Conservation (phyloP, 73 alveolate species). For the Tetrahymena borealis region DNA sequence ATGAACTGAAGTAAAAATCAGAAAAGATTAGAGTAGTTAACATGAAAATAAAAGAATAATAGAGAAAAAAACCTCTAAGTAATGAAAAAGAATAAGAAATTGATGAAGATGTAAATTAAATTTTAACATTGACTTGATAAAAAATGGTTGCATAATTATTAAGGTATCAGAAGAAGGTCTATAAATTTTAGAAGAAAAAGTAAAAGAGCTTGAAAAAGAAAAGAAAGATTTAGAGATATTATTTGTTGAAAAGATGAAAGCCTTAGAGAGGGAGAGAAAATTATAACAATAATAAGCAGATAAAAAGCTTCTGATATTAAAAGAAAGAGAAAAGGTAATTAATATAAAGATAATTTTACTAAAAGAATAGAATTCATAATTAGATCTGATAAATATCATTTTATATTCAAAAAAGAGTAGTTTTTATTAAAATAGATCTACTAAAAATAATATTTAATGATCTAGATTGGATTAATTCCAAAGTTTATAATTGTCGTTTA, state of each 20-base stretch:
- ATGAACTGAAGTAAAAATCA: not conserved
- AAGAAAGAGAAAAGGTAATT: not conserved
- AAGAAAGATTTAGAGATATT: not conserved
- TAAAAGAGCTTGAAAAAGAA: not conserved
- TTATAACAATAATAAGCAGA: not conserved
- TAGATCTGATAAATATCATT: too few species aligned
- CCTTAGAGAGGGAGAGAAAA: not conserved
- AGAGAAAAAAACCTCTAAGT: not conserved
- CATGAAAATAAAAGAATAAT: not conserved
- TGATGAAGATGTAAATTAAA: not conserved
- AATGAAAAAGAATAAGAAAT: not conserved
- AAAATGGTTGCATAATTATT: not conserved
- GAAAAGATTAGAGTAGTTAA: not conserved
- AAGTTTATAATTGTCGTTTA: too few species aligned
- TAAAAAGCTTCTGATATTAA: not conserved
- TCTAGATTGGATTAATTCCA: too few species aligned
- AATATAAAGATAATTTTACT: too few species aligned
- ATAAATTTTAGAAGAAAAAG: not conserved
- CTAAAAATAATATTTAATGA: too few species aligned
- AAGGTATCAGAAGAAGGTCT: not conserved
- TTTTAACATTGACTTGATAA: not conserved
- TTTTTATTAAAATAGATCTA: too few species aligned
- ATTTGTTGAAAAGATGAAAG: not conserved
- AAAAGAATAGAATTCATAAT: too few species aligned
- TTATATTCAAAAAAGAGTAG: too few species aligned